These are phyloP conservation scores for Calonectria pauciramosa DNA, from an alignment of 2,329 filamentous ascomycete species.

Conservation along the genomic window DNA sequence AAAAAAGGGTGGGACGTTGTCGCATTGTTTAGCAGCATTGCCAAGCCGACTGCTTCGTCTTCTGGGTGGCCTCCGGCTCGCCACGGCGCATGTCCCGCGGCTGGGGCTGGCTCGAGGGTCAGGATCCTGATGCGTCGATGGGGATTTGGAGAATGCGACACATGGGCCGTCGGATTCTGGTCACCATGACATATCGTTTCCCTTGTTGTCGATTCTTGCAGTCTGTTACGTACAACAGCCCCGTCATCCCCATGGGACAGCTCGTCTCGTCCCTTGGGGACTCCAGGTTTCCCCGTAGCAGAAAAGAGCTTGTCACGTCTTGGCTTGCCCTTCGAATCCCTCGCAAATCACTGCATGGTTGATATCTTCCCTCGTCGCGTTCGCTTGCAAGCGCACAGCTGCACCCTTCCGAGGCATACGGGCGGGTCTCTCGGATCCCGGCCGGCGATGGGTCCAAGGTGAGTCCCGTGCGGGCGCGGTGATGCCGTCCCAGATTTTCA, in stretches of 20 bases:
- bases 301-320: constrained; percentile 22
- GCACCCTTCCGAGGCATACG: constrained; percentile 18
- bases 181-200: constrained; percentile 15
- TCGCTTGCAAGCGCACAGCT: background rate
- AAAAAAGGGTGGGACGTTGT: background rate
- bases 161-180: background rate
- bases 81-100: background rate
- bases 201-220: constrained; percentile 13
- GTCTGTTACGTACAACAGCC: constrained; percentile 42
- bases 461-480: constrained; percentile 29
- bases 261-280: constrained; percentile 29
- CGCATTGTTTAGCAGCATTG: background rate
- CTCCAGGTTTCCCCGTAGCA: constrained; percentile 38
- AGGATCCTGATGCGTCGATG: background rate
- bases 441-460: constrained; percentile 19
- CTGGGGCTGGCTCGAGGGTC: background rate
- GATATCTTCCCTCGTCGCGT: background rate
- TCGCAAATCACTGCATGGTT: background rate
- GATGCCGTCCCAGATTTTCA: constrained; percentile 27
- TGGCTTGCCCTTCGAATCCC: background rate
- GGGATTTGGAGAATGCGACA: background rate
- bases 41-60: constrained; percentile 10
- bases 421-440: constrained; percentile 24
- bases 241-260: constrained; percentile 41
- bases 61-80: background rate